Evolutionary conservation across 1,284 basidiomycete genomes (phyloP), one percentile per base, ranked within the genome.

Genomic region (Malassezia yamatoensis): DNA sequence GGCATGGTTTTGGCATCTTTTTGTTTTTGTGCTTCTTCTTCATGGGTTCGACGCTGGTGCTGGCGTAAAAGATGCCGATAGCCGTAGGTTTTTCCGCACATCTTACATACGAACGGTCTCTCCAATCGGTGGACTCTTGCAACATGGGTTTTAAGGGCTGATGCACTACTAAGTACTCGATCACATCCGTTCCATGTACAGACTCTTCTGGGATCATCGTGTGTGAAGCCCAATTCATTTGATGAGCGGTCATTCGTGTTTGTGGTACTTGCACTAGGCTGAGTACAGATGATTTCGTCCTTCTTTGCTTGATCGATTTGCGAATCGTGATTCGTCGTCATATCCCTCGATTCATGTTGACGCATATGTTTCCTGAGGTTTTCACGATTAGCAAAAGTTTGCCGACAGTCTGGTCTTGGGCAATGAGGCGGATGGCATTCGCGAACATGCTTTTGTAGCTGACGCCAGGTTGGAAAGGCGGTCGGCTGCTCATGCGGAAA

Each of bases 161-260:
- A 58, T 11, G 12, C n/a, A 8, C 41, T 33, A 39, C 40, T 40
- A 18, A 58, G 51, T 16, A 24, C 18, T 5, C 51, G 39, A 8
- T 41, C 45, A 18, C 55, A 58, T 5, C 55, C 55, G 21, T 58
- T 53, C 55, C 55, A 58, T 3, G 51, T 24, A 37, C 54, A 57
- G 24, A 29, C 24, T 29, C 7, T 29, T 29, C 24, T 29, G 7
- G 24, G 7, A 7, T 29, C 24, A 29, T 29, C 24, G 24, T 29
- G 24, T 29, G 24, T 29, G 24, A 29, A 29, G 3, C 24, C 24
- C 7, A 29, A 29, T 29, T 29, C 24, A 4, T 29, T 7, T 29
- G 7, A 29, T 29, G 24, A 29, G 7, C 4, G 7, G 7, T 29
- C 24, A 29, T 29, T 3, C 12, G 24, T 15, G 16, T 32, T 32